Percentiles rank a stretch among this genome's conserved stretches.
Evolutionary conservation across 2,329 filamentous ascomycete genomes (phyloP).

Genomic region (Nemania sp.): DNA sequence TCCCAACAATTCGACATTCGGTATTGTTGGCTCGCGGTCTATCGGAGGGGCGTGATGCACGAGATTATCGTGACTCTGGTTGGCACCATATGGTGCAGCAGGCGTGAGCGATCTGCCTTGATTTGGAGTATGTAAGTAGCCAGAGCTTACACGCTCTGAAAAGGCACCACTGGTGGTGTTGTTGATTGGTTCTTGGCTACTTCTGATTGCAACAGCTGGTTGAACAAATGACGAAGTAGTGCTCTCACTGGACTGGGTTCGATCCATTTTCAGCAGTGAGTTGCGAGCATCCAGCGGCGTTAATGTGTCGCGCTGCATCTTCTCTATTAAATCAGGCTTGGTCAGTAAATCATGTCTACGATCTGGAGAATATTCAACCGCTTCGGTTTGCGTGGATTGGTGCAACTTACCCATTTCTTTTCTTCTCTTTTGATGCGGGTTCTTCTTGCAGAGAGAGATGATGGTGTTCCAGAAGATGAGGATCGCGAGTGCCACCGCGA

Average conservation of each 20-base stretch:
- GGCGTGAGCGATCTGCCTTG: slow-evolving; percentile 46
- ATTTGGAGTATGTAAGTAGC: slow-evolving; percentile 20
- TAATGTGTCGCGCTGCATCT: slow-evolving; percentile 74
- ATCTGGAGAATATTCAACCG: not conserved
- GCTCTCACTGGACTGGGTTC: slow-evolving; percentile 42
- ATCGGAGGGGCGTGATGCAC: slow-evolving; percentile 47
- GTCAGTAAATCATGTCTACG: slow-evolving; percentile 11
- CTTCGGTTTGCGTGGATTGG: not conserved
- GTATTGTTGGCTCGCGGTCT: slow-evolving; percentile 42
- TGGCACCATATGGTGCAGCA: slow-evolving; percentile 31
- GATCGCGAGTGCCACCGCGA: slow-evolving; percentile 82
- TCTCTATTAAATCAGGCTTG: slow-evolving; percentile 58
- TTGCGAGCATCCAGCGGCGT: slow-evolving; percentile 87
- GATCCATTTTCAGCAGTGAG: slow-evolving; percentile 77
- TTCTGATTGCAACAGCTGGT: slow-evolving; percentile 43
- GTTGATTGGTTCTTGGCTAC: slow-evolving; percentile 37
- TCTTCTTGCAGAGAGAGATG: slow-evolving; percentile 79
- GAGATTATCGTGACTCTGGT: slow-evolving; percentile 45
- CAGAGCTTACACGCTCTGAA: slow-evolving; percentile 31
- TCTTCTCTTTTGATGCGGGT: slow-evolving; percentile 84
- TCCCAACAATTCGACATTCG: slow-evolving; percentile 31
- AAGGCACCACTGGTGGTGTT: slow-evolving; percentile 27
- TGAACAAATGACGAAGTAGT: slow-evolving; percentile 49
- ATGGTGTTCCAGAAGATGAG: slow-evolving; percentile 89
- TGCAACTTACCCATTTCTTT: slow-evolving; percentile 80